phyloP scores from a whole-genome alignment of 2,329 filamentous ascomycete genomes.

The Verruconis gallopava region DNA sequence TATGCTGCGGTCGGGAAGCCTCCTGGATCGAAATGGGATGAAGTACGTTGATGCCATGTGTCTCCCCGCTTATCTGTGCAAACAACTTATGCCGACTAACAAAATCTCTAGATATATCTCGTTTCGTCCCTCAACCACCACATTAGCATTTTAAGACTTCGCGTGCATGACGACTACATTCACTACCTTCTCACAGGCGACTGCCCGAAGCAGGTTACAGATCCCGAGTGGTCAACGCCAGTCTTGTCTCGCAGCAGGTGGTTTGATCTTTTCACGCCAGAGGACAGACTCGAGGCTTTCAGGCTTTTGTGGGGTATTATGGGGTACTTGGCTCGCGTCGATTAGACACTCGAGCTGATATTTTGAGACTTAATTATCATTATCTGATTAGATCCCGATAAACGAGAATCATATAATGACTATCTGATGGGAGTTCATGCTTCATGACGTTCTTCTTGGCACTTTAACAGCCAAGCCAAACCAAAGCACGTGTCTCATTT shows the following conservation, averaged over 20 bases:
- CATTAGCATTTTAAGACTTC: slow-evolving; percentile 44
- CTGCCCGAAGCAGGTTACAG: slow-evolving; percentile 12
- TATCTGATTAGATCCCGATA: too few species aligned
- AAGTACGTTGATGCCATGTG: slow-evolving; percentile 30
- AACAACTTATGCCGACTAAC: not conserved
- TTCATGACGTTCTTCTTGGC: too few species aligned
- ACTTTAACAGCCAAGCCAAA: too few species aligned
- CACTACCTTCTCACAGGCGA: slow-evolving; percentile 38
- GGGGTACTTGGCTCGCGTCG: slow-evolving; percentile 33
- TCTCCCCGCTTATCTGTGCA: too few species aligned
- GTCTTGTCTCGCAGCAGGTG: slow-evolving; percentile 42
- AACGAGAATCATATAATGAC: too few species aligned
- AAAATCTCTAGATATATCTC: slow-evolving; percentile 34
- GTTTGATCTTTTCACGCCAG: slow-evolving; percentile 43
- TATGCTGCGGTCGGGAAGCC: slow-evolving; percentile 46
- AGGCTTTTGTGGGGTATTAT: slow-evolving; percentile 45
- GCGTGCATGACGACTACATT: slow-evolving; percentile 43
- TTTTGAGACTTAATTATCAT: too few species aligned
- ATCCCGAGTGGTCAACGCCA: slow-evolving; percentile 38
- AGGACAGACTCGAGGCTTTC: slow-evolving; percentile 43
- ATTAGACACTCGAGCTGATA: too few species aligned
- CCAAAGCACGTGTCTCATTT: not conserved
- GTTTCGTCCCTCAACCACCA: slow-evolving; percentile 51
- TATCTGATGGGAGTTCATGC: too few species aligned
- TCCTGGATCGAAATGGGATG: slow-evolving; percentile 32